Evolutionary conservation across 2,329 filamentous ascomycete genomes (phyloP).

Genomic region (Ascochyta lentis): DNA sequence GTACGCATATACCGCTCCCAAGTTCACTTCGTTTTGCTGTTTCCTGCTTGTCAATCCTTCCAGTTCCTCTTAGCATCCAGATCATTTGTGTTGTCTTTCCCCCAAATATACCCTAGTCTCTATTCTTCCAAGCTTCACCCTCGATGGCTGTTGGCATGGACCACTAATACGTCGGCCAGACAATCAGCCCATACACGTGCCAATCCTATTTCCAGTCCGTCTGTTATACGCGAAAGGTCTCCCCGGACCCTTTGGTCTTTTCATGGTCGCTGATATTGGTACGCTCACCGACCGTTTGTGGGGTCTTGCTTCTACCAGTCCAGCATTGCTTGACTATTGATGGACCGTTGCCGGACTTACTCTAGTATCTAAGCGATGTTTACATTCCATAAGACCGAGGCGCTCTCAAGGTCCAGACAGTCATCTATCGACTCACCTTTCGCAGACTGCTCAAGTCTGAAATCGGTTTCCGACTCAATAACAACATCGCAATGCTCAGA

Average conservation of each 20-base stretch:
- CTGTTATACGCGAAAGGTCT: conserved; percentile 36
- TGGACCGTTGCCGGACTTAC: conserved; percentile 23
- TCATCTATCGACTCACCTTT: conserved; percentile 43
- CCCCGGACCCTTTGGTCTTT: conserved; percentile 29
- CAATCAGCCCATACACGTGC: conserved; percentile 9
- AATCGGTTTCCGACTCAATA: conserved; percentile 34
- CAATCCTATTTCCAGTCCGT: conserved; percentile 26
- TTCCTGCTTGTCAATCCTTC: conserved; percentile 18
- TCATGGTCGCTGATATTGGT: conserved; percentile 36
- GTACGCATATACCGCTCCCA: conserved; percentile 43
- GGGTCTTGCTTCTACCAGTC: conserved; percentile 31
- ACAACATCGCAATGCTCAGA: conserved; percentile 34
- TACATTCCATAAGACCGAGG: conserved; percentile 45
- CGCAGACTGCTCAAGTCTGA: conserved; percentile 27
- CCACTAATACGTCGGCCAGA: conserved; percentile 37
- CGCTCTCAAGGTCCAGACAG: conserved; percentile 38
- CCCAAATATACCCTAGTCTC: conserved; percentile 17
- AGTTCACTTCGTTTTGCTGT: conserved; percentile 32
- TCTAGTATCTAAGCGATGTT: conserved; percentile 40
- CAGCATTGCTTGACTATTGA: conserved; percentile 32
- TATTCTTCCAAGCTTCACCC: conserved; percentile 22
- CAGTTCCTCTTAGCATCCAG: conserved; percentile 1
- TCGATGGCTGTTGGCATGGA: conserved; percentile 27
- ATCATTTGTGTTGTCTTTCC: conserved; percentile 5
- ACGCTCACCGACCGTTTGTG: conserved; percentile 25